Conservation (phyloP, 768 basidiomycete genomes). For the Auricularia cornea region DNA sequence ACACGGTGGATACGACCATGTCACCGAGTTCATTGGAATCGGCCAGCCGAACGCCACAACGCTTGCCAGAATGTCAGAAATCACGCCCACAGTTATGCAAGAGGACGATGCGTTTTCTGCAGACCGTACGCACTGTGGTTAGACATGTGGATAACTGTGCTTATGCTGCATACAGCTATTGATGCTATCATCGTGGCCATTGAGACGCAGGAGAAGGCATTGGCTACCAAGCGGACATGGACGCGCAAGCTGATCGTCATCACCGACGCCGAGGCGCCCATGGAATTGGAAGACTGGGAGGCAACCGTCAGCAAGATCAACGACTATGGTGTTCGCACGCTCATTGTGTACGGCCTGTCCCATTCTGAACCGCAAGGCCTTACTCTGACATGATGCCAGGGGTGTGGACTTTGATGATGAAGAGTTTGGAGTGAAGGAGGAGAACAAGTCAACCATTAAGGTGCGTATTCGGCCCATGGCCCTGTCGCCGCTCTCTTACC, state of each 20-base stretch:
- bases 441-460: conserved; percentile 65
- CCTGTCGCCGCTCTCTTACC: not conserved
- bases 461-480: conserved; percentile 28
- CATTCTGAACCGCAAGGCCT: conserved; percentile 11
- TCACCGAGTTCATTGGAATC: conserved; percentile 62
- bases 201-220: conserved; percentile 63
- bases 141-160: conserved; percentile 16
- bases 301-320: conserved; percentile 58
- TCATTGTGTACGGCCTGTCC: conserved; percentile 53
- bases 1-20: conserved; percentile 64
- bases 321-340: conserved; percentile 44
- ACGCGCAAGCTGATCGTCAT: conserved; percentile 74
- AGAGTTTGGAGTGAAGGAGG: conserved; percentile 50
- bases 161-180: conserved; percentile 39
- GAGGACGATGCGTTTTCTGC: conserved; percentile 24
- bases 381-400: conserved; percentile 29
- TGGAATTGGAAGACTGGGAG: conserved; percentile 72
- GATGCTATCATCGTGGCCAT: conserved; percentile 83
- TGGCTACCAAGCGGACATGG: conserved; percentile 71
- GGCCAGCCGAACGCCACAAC: conserved; percentile 56
- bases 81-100: conserved; percentile 40
- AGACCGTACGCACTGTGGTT: conserved; percentile 47
- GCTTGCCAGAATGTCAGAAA: conserved; percentile 53
- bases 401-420: conserved; percentile 85
- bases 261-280: conserved; percentile 75